phyloP scores from a whole-genome alignment of 2,329 filamentous ascomycete genomes.

The Beauveria sp. region DNA sequence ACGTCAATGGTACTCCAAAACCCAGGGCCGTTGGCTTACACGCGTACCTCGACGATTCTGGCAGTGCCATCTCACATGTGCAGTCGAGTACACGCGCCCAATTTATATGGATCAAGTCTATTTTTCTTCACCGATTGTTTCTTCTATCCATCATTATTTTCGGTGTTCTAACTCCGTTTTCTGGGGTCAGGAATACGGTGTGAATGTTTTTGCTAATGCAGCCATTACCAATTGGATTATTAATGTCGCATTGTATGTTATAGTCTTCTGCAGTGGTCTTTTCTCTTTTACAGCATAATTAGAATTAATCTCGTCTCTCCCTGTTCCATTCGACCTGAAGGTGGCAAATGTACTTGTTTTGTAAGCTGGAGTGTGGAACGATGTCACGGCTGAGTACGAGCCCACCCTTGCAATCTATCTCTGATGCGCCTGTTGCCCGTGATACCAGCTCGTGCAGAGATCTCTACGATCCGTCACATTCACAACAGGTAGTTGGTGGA shows the following conservation, averaged over 20 bases:
- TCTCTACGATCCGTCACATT: no score
- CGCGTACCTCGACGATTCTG: neutral
- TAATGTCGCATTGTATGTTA: neutral
- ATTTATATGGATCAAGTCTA: neutral
- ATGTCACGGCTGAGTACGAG: neutral
- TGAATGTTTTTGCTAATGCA: neutral
- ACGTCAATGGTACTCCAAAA: neutral
- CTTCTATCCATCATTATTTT: neutral
- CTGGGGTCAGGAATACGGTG: neutral
- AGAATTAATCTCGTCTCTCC: neutral
- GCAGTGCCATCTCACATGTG: neutral
- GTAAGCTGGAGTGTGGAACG: neutral
- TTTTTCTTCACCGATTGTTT: neutral
- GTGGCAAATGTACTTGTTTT: neutral
- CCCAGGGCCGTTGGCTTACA: neutral
- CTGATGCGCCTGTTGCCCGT: no score
- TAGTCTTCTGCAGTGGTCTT: neutral
- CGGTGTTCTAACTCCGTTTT: neutral
- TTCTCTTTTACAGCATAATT: neutral
- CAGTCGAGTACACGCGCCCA: neutral
- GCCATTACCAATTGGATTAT: slow-evolving; percentile 8
- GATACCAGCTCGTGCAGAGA: no score
- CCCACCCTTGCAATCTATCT: neutral
- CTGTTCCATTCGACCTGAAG: neutral
- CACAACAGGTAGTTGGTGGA: no score